Percentiles rank a stretch among this genome's conserved stretches.
Evolutionary conservation across 2,329 filamentous ascomycete species (phyloP).

Genomic region (Scleromitrula shiraiana): DNA sequence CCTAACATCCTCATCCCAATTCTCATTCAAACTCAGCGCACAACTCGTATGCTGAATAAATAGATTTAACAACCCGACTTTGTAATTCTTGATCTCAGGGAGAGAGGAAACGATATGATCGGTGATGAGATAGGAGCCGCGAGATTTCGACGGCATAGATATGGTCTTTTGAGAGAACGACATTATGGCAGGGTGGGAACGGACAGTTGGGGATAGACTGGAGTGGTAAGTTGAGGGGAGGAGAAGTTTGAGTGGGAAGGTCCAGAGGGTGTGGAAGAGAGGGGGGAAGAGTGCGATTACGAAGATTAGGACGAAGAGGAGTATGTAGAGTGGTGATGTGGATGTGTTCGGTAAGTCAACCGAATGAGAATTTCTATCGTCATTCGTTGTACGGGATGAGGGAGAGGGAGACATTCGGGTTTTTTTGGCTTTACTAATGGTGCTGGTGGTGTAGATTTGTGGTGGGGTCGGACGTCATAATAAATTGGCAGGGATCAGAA

Average conservation of each 20-base stretch:
- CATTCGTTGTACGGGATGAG: slow-evolving; percentile 1
- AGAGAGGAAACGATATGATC: slow-evolving; percentile 61
- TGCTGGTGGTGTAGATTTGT: slow-evolving; percentile 4
- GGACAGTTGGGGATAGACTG: slow-evolving; percentile 36
- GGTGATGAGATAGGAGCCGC: slow-evolving; percentile 87
- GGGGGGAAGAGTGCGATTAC: slow-evolving; percentile 45
- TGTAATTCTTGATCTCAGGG: slow-evolving; percentile 76
- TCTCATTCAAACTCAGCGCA: slow-evolving; percentile 88
- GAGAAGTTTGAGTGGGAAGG: slow-evolving; percentile 38
- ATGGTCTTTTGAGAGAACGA: slow-evolving; percentile 82
- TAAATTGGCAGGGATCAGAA: neutral
- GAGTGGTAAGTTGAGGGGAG: slow-evolving; percentile 16
- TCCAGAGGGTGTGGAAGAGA: slow-evolving; percentile 45
- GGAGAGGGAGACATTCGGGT: slow-evolving; percentile 16
- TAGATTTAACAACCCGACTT: slow-evolving; percentile 76
- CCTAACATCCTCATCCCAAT: slow-evolving; percentile 78
- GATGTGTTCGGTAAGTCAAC: slow-evolving; percentile 16
- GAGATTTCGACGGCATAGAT: slow-evolving; percentile 64
- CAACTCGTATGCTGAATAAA: slow-evolving; percentile 96
- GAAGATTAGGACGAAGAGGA: slow-evolving; percentile 41
- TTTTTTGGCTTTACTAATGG: slow-evolving; percentile 5
- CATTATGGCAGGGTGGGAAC: slow-evolving; percentile 35
- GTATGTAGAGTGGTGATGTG: slow-evolving; percentile 29
- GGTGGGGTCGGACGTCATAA: slow-evolving; percentile 4
- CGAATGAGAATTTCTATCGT: slow-evolving; percentile 10